Percentiles rank a stretch among this genome's conserved stretches.
Conservation (phyloP, 257 asterid genomes). For the Nicotiana tabacum region DNA sequence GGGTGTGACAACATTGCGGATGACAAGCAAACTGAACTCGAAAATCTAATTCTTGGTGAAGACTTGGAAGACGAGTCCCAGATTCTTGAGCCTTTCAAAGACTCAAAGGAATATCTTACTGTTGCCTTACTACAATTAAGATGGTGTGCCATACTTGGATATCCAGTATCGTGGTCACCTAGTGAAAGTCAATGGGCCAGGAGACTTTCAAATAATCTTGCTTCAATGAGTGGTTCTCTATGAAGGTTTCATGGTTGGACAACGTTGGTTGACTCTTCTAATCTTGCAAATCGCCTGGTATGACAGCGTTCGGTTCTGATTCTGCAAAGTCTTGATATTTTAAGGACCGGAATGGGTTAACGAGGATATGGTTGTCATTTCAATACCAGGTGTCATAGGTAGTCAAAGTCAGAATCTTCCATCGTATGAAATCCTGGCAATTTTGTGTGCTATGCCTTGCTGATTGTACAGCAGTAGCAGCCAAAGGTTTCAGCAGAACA, state of each 20-base stretch:
- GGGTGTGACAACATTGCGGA: constrained; percentile 35
- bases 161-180: constrained; percentile 55
- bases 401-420: not conserved
- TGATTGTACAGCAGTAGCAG: not conserved
- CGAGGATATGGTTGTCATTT: not conserved
- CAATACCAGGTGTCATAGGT: not conserved
- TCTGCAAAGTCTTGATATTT: not conserved
- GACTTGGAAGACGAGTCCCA: constrained; percentile 37
- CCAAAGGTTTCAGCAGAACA: not conserved
- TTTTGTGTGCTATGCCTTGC: not conserved
- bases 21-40: constrained; percentile 42
- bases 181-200: constrained; percentile 65
- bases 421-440: not conserved
- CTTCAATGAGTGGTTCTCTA: constrained; percentile 20
- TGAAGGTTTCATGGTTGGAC: constrained; percentile 4
- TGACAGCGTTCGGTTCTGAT: not conserved
- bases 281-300: not conserved
- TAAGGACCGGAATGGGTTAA: not conserved
- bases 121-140: constrained; percentile 62
- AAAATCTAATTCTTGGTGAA: constrained; percentile 48
- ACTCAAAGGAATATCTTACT: constrained; percentile 35
- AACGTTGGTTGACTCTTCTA: not conserved
- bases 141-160: constrained; percentile 55
- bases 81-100: constrained; percentile 44
- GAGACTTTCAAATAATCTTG: constrained; percentile 42